Evolutionary conservation across 495 filamentous ascomycete species (phyloP).

Genomic region (Penicillium atrosanguineum): DNA sequence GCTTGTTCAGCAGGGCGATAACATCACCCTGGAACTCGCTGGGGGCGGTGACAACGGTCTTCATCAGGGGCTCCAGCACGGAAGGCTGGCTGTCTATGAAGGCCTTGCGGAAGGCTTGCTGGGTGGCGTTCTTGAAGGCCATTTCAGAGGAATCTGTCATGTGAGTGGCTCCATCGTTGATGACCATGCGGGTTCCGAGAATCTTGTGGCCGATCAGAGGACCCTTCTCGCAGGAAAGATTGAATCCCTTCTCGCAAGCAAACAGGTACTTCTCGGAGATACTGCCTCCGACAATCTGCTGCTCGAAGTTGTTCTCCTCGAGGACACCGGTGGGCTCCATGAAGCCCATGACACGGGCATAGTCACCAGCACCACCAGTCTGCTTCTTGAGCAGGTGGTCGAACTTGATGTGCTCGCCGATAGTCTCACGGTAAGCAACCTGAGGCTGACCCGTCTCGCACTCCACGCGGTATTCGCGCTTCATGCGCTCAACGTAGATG

Average conservation of each 20-base stretch:
- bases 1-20: slow-evolving; percentile 93
- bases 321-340: slow-evolving; percentile 80
- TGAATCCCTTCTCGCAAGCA: slow-evolving; percentile 96
- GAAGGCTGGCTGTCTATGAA: slow-evolving; percentile 75
- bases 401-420: slow-evolving; percentile 72
- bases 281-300: slow-evolving; percentile 80
- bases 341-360: slow-evolving; percentile 86
- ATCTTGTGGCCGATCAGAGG: slow-evolving; percentile 93
- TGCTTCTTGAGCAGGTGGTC: slow-evolving; percentile 97
- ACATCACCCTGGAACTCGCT: slow-evolving; percentile 98
- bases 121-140: slow-evolving; percentile 95
- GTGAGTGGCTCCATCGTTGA: slow-evolving; percentile 97
- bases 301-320: slow-evolving; percentile 79
- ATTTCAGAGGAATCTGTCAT: slow-evolving; percentile 98
- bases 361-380: slow-evolving; percentile 94
- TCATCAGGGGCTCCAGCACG: slow-evolving; percentile 96
- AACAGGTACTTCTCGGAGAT: slow-evolving; percentile 96
- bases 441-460: slow-evolving; percentile 95
- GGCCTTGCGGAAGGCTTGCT: slow-evolving; percentile 95
- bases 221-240: slow-evolving; percentile 78
- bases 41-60: slow-evolving; percentile 91
- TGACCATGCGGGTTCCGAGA: slow-evolving; percentile 82
- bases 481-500: slow-evolving; percentile 98
- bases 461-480: slow-evolving; percentile 94
- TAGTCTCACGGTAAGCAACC: slow-evolving; percentile 96